Evolutionary conservation across 768 basidiomycete genomes (phyloP).

Genomic region (Rossbeevera mucosa): DNA sequence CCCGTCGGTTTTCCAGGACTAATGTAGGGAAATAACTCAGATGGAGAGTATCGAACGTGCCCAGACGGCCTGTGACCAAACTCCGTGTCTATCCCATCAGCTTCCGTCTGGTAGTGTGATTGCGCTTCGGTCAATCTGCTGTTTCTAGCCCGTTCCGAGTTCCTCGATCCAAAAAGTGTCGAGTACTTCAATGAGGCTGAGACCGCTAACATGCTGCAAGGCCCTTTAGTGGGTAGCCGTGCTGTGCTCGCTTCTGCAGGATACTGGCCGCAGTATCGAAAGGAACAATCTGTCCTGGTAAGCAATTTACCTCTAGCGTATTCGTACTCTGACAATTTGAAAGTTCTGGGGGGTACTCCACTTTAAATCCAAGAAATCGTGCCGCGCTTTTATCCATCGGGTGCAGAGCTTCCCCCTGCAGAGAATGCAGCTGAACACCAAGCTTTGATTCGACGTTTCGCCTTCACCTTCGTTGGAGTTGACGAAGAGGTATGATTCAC

Average conservation of each 20-base stretch:
- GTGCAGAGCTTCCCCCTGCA: background rate
- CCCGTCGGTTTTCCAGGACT: background rate
- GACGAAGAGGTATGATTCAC: background rate
- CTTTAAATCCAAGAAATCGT: background rate
- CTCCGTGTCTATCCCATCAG: background rate
- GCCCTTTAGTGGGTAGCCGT: background rate
- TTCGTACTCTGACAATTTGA: background rate
- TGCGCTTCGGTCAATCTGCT: background rate
- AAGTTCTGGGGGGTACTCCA: background rate
- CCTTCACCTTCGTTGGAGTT: background rate
- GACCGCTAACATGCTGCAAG: background rate
- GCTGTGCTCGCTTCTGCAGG: background rate
- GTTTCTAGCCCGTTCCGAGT: background rate
- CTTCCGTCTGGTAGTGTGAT: background rate
- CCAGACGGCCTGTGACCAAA: background rate
- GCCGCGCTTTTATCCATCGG: background rate
- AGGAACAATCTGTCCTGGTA: background rate
- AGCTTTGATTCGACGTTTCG: background rate
- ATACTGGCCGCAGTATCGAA: background rate
- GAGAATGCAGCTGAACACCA: background rate
- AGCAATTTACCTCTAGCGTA: background rate
- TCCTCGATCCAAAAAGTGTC: background rate
- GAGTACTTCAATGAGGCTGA: background rate
- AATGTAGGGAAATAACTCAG: background rate
- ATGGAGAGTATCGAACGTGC: background rate